Conservation (phyloP, 257 asterid genomes). For the Paulownia fortunei region DNA sequence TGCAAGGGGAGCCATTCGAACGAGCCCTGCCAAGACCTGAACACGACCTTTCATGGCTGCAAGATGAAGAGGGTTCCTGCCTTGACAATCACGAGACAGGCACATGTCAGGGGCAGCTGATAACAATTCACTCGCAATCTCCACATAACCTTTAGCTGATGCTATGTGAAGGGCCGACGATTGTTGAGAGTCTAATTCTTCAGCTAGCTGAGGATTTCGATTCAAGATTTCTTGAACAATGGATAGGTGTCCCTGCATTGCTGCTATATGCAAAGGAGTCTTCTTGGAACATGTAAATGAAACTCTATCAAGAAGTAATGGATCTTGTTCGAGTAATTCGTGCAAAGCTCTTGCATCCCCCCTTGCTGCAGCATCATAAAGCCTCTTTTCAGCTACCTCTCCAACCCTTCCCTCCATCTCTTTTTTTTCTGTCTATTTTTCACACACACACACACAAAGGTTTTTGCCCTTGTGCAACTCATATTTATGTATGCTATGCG, state of each 20-base stretch:
- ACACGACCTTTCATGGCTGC: conserved; percentile 58
- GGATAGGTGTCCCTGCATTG: conserved; percentile 34
- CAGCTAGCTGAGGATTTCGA: conserved; percentile 36
- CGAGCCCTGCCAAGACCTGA: conserved; percentile 33
- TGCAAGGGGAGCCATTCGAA: conserved; percentile 31
- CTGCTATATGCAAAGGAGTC: conserved; percentile 57
- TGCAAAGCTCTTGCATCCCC: conserved; percentile 34
- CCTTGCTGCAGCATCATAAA: conserved; percentile 46
- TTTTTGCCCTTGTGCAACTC: not conserved
- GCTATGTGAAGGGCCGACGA: conserved; percentile 58
- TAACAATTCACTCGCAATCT: conserved; percentile 28
- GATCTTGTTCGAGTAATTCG: conserved; percentile 39
- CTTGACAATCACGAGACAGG: conserved; percentile 47
- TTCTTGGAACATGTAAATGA: conserved; percentile 40
- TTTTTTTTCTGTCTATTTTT: not conserved
- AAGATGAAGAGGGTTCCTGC: conserved; percentile 60
- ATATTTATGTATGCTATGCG: not conserved
- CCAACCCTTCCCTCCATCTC: conserved; percentile 24
- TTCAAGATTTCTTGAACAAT: conserved; percentile 39
- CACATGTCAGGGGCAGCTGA: conserved; percentile 47
- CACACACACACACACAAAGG: not conserved
- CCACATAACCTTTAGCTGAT: conserved; percentile 42
- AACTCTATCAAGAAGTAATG: conserved; percentile 42
- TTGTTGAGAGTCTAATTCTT: conserved; percentile 40
- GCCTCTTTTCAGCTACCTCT: conserved; percentile 33